phyloP scores from a whole-genome alignment of 1,139 yeast genomes.

The Yamadazyma dendronema region DNA sequence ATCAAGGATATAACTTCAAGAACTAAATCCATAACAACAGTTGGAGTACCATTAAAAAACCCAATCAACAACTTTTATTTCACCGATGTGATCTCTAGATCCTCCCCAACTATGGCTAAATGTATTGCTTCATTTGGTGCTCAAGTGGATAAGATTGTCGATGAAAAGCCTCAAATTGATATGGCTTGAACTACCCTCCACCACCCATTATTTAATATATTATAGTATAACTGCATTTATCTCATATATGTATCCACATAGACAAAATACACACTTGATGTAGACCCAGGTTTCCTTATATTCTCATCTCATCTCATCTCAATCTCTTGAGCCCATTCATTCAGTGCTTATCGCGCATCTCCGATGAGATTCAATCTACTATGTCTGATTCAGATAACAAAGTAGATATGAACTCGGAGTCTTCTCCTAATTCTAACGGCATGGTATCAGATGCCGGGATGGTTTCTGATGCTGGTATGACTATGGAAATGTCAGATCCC shows the following conservation, averaged over 20 bases:
- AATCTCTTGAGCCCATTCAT: too few species aligned
- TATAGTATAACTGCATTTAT: constrained; percentile 4
- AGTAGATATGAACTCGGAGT: too few species aligned
- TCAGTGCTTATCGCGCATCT: too few species aligned
- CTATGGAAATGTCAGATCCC: constrained; percentile 1
- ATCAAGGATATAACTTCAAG: constrained; percentile 45
- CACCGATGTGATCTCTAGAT: constrained; percentile 84
- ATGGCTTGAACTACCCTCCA: constrained; percentile 16
- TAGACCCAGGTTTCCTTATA: too few species aligned
- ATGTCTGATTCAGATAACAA: too few species aligned
- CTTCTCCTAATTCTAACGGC: too few species aligned
- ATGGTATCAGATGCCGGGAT: too few species aligned
- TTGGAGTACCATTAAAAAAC: constrained; percentile 56
- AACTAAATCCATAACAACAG: constrained; percentile 36
- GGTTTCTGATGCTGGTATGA: background rate
- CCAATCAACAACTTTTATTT: constrained; percentile 83
- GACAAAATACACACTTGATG: constrained; percentile 2
- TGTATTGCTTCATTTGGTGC: constrained; percentile 70
- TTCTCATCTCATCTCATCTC: too few species aligned
- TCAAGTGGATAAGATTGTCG: constrained; percentile 56
- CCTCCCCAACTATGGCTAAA: constrained; percentile 89
- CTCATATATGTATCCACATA: constrained; percentile 8
- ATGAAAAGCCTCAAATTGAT: constrained; percentile 46
- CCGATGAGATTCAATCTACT: too few species aligned
- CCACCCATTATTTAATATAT: too few species aligned